phyloP scores from a whole-genome alignment of 257 asterid genomes.

The Hygrophila difformis region DNA sequence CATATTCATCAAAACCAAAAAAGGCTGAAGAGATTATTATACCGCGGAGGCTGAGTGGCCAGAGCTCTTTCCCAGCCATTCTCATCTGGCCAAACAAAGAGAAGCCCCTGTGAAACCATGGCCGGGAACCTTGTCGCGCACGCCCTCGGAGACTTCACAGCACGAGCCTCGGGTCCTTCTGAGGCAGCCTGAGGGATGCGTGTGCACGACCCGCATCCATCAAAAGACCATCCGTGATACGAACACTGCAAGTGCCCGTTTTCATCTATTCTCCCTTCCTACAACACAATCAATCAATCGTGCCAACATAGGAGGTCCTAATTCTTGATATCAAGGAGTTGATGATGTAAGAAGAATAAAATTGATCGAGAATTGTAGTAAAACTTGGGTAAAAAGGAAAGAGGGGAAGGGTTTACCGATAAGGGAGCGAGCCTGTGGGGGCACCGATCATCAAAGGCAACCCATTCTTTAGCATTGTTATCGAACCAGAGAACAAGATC shows the following conservation, averaged over 20 bases:
- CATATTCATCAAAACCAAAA: too few relatives aligned
- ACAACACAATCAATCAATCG: conserved; percentile 11
- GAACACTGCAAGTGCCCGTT: conserved; percentile 98
- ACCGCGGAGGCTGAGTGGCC: conserved; percentile 75
- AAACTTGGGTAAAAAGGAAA: background rate
- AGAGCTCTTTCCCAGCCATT: conserved; percentile 91
- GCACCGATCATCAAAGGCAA: conserved; percentile 91
- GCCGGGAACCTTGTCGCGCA: conserved; percentile 84
- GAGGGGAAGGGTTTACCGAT: conserved; percentile 47
- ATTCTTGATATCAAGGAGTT: too few relatives aligned
- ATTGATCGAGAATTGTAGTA: background rate
- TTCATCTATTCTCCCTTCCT: conserved; percentile 98
- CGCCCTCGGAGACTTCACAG: conserved; percentile 75
- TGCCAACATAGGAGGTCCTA: too few relatives aligned
- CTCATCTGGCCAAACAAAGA: conserved; percentile 97
- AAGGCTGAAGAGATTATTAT: too few relatives aligned
- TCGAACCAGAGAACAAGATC: conserved; percentile 96
- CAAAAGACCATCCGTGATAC: conserved; percentile 97
- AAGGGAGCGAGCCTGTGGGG: conserved; percentile 98
- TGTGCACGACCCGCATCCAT: conserved; percentile 88
- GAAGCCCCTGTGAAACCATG: conserved; percentile 93
- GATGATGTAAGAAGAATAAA: background rate
- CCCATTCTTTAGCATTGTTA: conserved; percentile 63
- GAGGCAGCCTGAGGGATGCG: conserved; percentile 89
- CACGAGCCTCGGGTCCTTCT: conserved; percentile 86